Evolutionary conservation across 2,329 filamentous ascomycete genomes (phyloP), one percentile per base, ranked within the genome.

Genomic region (Xylariales sp.): DNA sequence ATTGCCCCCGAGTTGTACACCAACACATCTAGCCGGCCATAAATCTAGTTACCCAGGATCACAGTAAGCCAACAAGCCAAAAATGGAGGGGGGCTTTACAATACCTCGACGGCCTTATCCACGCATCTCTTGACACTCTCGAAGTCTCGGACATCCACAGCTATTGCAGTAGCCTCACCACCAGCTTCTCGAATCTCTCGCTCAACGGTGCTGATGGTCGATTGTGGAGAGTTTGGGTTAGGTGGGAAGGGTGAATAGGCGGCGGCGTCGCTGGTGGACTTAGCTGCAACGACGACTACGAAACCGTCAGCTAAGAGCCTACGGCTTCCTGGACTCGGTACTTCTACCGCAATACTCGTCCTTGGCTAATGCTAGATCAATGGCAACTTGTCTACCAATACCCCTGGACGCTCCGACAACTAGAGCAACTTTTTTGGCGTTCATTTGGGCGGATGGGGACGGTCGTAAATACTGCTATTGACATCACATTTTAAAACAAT

Each of bases 1-100:
- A 97, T 94, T 2, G 93, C 93, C 48, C 93, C 93, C 0, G 90
- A 90, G 78, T 96, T 97, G 83, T 97, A 97, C 56, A 96, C 79
- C 2, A 97, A 80, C 0, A 91, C 90, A 76, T 96, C 92, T 3
- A 97, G 82, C 28, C 86, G 86, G 50, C 85, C 84, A 73, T 91
- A 90, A 4, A 78, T 82, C 74, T 87, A 71, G 10, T 50, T 49
- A 32, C 18, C n/a, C 55, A 10, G 1, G n/a, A 41, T 36, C 10
- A 8, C 6, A 18, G 59, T 72, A 41, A 69, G 69, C 23, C 6
- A 4, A n/a, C 12, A 36, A 18, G 30, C n/a, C 23, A 4, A 36
- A 30, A 30, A 41, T 4, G 30, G 43, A 67, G n/a, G n/a, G 30
- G n/a, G n/a, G 30, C 14, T 45, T n/a, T 16, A 41, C 16, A 55